A percentile compares a stretch with the other conserved stretches of the same genome.
These are phyloP conservation scores for Fusarium sororula DNA, from an alignment of 2,329 filamentous ascomycete species.

Conservation along the genomic window DNA sequence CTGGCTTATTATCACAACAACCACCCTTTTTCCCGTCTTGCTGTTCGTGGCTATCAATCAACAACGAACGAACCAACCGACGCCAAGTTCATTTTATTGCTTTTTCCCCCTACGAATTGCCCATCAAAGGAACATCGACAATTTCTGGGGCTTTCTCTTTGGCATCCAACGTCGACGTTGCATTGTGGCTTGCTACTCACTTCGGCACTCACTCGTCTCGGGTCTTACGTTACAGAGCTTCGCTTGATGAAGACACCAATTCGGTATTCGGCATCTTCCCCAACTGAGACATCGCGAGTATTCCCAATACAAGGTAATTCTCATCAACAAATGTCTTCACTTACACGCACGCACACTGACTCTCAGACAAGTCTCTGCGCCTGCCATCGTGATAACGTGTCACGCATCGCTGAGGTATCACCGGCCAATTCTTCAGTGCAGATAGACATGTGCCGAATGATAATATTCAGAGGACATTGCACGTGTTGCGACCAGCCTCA, in stretches of 20 bases:
- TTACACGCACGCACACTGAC: neutral
- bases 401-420: neutral
- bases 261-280: slow-evolving; percentile 4
- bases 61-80: neutral
- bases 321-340: neutral
- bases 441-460: slow-evolving; percentile 56
- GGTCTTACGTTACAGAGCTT: slow-evolving; percentile 14
- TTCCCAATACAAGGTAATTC: neutral
- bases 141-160: neutral
- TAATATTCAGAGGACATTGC: slow-evolving; percentile 56
- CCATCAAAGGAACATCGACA: neutral
- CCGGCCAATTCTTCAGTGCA: neutral
- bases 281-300: slow-evolving; percentile 10
- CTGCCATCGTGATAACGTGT: neutral
- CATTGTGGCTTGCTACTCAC: slow-evolving; percentile 18
- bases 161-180: slow-evolving; percentile 1
- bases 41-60: slow-evolving; percentile 1
- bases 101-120: neutral
- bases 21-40: neutral
- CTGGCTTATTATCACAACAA: neutral
- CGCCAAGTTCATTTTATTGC: neutral
- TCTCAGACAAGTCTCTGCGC: neutral
- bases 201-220: neutral
- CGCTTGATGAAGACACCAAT: slow-evolving; percentile 18
- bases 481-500: slow-evolving; percentile 52